Evolutionary conservation across 2,329 filamentous ascomycete species (phyloP).

Genomic region (Pseudogymnoascus sp.): DNA sequence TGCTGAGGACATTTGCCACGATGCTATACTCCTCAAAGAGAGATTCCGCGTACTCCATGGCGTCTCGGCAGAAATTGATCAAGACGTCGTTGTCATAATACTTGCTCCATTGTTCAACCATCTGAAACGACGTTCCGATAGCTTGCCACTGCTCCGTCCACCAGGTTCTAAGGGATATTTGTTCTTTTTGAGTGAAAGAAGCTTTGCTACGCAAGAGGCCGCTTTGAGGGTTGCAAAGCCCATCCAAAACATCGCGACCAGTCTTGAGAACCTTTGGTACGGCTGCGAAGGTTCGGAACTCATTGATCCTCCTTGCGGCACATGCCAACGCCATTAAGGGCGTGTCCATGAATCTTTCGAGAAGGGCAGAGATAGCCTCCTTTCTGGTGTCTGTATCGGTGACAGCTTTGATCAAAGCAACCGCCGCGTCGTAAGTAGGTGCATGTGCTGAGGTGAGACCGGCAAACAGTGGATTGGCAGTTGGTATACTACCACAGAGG

Average conservation of each 20-base stretch:
- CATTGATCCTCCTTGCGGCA: constrained; percentile 36
- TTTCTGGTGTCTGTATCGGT: constrained; percentile 55
- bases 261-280: constrained; percentile 50
- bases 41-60: constrained; percentile 85
- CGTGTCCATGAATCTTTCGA: constrained; percentile 37
- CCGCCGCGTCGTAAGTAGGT: constrained; percentile 68
- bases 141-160: constrained; percentile 82
- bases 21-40: constrained; percentile 80
- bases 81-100: constrained; percentile 46
- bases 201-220: constrained; percentile 36
- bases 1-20: constrained; percentile 46
- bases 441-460: constrained; percentile 75
- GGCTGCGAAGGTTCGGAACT: constrained; percentile 44
- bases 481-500: constrained; percentile 35
- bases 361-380: constrained; percentile 41
- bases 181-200: constrained; percentile 19
- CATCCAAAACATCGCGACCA: constrained; percentile 47
- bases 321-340: constrained; percentile 39
- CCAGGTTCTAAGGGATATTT: constrained; percentile 51
- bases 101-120: constrained; percentile 72
- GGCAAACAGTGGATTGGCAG: constrained; percentile 67
- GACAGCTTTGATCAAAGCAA: constrained; percentile 75
- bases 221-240: constrained; percentile 46
- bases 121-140: constrained; percentile 70
- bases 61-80: constrained; percentile 88